Base-by-base conservation (phyloP, 306 rosid species). In the Acacia confusa region DNA sequence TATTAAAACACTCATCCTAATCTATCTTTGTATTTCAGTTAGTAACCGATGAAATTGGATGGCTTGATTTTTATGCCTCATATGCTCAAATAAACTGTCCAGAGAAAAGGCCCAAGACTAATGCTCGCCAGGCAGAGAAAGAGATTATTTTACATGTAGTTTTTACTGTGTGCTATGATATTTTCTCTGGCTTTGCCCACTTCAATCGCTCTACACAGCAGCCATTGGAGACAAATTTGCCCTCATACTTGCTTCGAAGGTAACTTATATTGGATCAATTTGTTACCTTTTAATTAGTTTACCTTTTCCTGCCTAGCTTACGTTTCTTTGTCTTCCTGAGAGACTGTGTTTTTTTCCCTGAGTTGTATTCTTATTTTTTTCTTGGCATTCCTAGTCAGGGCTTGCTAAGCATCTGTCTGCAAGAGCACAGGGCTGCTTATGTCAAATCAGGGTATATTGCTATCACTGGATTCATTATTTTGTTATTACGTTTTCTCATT, bases 31-130 rank as follows among this genome's bases (percentile, higher is more conserved):
- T 68, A 69, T 76, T 78, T 68, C 84, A 92, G 97, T 81, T 90
- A 20, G 97, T 90, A 32, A 83, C 87, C 20, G 91, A 85, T 82
- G 97, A 92, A 86, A 88, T 90, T 66, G 91, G 90, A 48, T 92
- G 94, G 97, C 87, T 92, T 82, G 89, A 92, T 87, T 90, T 92
- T 77, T 88, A 92, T 32, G 85, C 80, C 70, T 75, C 89, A 22
- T 84, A 84, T 81, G 83, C 72, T 82, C 84, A 69, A 17, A 57
- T 82, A 65, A 79, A 84, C 45, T 20, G 74, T 86, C 80, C 45
- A 79, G 89, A 74, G 84, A 84, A 89, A 67, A 86, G 85, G 85
- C 28, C 86, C 34, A 88, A 87, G 87, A 79, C 78, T 50, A 84
- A 79, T 28, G 68, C 87, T 48, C 28, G 85, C 43, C 97, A 90